Evolutionary conservation across 164 flowering plant genomes (phyloP).

Genomic region (Brasenia schreberi): DNA sequence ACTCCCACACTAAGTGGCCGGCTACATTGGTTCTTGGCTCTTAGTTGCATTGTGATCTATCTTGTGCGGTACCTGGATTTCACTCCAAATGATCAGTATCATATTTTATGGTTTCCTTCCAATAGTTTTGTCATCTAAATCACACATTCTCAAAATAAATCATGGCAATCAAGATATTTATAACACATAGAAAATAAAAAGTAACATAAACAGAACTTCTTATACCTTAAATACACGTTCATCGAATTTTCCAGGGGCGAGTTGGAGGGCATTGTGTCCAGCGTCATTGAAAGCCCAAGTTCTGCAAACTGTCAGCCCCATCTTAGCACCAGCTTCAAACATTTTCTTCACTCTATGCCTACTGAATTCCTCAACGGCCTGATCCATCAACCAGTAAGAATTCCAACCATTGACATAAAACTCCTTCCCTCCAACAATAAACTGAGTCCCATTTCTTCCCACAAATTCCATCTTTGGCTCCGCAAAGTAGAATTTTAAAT

Average conservation of each 20-base stretch:
- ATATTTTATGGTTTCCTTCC: too few relatives aligned
- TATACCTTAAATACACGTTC: constrained; percentile 73
- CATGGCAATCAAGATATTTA: too few relatives aligned
- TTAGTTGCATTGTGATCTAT: too few relatives aligned
- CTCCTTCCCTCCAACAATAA: constrained; percentile 48
- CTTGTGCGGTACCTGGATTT: too few relatives aligned
- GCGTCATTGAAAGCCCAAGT: constrained; percentile 99
- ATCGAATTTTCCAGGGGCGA: constrained; percentile 66
- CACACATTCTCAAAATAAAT: too few relatives aligned
- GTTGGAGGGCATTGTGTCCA: constrained; percentile 76
- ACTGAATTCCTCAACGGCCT: constrained; percentile 49
- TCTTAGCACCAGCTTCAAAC: constrained; percentile 62
- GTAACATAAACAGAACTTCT: neutral
- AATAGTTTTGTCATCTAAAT: too few relatives aligned
- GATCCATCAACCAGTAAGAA: constrained; percentile 93
- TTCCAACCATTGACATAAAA: constrained; percentile 94
- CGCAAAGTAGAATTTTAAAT: constrained; percentile 14
- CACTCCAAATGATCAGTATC: too few relatives aligned
- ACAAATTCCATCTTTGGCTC: constrained; percentile 46
- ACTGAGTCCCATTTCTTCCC: constrained; percentile 62
- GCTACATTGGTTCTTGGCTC: too few relatives aligned
- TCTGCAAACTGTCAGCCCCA: constrained; percentile 94
- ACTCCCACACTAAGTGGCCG: too few relatives aligned
- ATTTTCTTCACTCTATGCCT: constrained; percentile 49
- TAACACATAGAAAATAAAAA: too few relatives aligned